phyloP scores from a whole-genome alignment of 1,139 yeast genomes.

The Yamadazyma membranifaciens region DNA sequence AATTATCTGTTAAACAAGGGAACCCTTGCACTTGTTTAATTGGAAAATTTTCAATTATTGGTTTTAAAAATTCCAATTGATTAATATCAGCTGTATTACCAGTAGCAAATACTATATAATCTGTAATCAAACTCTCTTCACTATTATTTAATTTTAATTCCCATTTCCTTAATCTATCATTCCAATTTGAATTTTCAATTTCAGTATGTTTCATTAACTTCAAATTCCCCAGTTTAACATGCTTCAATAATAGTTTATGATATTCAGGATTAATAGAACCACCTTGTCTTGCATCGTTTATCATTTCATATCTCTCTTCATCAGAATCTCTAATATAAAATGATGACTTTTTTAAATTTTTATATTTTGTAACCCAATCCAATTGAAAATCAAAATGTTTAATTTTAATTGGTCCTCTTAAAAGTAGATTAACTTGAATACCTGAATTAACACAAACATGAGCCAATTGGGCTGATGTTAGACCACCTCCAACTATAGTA shows the following conservation, averaged over 20 bases:
- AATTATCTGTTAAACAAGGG: slow-evolving; percentile 46
- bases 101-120: slow-evolving; percentile 45
- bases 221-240: slow-evolving; percentile 29
- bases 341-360: slow-evolving; percentile 24
- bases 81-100: slow-evolving; percentile 36
- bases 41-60: slow-evolving; percentile 24
- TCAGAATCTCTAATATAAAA: slow-evolving; percentile 39
- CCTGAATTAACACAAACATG: slow-evolving; percentile 35
- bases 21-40: slow-evolving; percentile 35
- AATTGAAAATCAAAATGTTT: slow-evolving; percentile 52
- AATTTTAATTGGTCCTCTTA: slow-evolving; percentile 42
- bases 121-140: slow-evolving; percentile 14
- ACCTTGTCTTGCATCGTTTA: slow-evolving; percentile 45
- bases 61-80: slow-evolving; percentile 28
- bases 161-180: not conserved
- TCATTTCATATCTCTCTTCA: slow-evolving; percentile 40
- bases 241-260: slow-evolving; percentile 29
- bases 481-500: slow-evolving; percentile 48
- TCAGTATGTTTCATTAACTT: slow-evolving; percentile 24
- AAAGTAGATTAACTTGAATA: slow-evolving; percentile 31
- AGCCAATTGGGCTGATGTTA: slow-evolving; percentile 50
- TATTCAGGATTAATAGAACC: slow-evolving; percentile 52
- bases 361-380: slow-evolving; percentile 54
- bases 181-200: slow-evolving; percentile 15
- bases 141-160: slow-evolving; percentile 2